Conservation (phyloP, 345 rosid genomes). For the Syzygium aromaticum region DNA sequence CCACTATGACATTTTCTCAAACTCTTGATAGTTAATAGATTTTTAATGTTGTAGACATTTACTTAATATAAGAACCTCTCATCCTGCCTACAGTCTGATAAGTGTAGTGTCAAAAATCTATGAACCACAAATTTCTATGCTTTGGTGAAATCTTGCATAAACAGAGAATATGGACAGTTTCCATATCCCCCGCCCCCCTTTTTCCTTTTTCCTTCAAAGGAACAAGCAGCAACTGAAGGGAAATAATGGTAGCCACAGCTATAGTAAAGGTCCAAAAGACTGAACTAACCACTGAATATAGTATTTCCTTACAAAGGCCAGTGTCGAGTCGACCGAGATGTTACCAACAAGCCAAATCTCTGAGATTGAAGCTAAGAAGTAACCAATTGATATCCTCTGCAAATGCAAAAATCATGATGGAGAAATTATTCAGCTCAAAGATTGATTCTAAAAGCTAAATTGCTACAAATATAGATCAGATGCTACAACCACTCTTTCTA, state of each 20-base stretch:
- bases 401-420: constrained; percentile 6
- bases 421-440: not conserved
- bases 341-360: constrained; percentile 51
- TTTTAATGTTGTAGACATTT: not conserved
- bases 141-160: not conserved
- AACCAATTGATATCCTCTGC: constrained; percentile 62
- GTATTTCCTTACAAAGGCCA: constrained; percentile 35
- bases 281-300: constrained; percentile 44
- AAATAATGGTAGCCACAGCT: not conserved
- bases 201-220: not conserved
- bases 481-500: not conserved
- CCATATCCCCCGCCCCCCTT: not conserved
- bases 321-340: constrained; percentile 22
- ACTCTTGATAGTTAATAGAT: not conserved
- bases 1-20: not conserved
- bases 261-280: not conserved
- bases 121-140: not conserved
- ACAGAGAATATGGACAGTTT: not conserved
- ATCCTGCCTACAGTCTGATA: not conserved
- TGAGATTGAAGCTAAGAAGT: constrained; percentile 41
- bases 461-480: not conserved
- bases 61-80: not conserved
- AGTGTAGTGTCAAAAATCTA: not conserved
- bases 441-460: not conserved
- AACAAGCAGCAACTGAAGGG: not conserved